phyloP scores from a whole-genome alignment of 2,329 filamentous ascomycete species.

The Xylaria sp. region DNA sequence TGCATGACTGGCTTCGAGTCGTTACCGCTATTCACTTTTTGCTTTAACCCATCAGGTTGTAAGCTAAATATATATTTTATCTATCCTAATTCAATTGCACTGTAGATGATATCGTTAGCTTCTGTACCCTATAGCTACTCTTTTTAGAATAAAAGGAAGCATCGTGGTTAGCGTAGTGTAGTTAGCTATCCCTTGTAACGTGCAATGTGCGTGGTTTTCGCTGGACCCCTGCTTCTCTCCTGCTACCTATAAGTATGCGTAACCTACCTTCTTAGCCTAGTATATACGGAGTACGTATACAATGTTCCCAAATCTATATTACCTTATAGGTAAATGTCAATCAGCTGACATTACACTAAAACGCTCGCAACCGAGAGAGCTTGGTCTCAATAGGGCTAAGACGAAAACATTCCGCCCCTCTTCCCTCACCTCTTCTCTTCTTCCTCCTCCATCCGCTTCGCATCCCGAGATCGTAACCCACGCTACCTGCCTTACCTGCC shows the following conservation, averaged over 20 bases:
- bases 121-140: neutral
- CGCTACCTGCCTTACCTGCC: neutral
- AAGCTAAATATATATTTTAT: too few species aligned
- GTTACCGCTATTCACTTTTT: neutral
- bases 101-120: neutral
- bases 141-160: neutral
- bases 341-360: neutral
- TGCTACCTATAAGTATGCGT: too few species aligned
- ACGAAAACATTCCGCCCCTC: neutral
- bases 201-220: slow-evolving; percentile 2
- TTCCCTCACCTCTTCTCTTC: neutral
- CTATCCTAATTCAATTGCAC: too few species aligned
- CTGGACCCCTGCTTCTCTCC: neutral
- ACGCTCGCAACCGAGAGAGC: neutral
- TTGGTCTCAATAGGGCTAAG: slow-evolving; percentile 9
- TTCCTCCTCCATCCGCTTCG: too few species aligned
- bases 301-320: neutral
- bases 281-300: neutral
- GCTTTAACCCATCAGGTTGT: too few species aligned
- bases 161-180: too few species aligned
- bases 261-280: neutral
- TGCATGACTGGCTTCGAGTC: too few species aligned
- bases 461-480: slow-evolving; percentile 19
- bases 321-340: neutral
- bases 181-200: too few species aligned